Base-by-base conservation (phyloP, 345 rosid genomes). In the Eucalyptus urophylla region DNA sequence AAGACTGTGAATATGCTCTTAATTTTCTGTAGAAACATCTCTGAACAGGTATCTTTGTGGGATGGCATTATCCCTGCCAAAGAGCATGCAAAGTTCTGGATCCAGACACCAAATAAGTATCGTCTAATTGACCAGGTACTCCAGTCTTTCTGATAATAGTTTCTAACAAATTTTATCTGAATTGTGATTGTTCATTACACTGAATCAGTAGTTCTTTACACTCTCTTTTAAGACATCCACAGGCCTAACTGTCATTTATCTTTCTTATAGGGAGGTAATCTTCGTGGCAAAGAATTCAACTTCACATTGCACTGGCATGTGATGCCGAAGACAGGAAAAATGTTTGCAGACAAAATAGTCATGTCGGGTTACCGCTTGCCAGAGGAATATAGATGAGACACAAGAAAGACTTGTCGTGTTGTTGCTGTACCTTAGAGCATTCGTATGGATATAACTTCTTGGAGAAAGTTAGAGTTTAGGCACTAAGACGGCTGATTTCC, bases 301-400 rank as follows among this genome's bases (percentile, higher is more conserved):
- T 90, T 97, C 92, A 96, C 99, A 13, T 91, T 97, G 92, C 99
- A 95, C 88, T 97, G 99, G 99, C 99, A 97, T 89, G 97, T 97
- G 54, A 97, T 97, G 99, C 99, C 99, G 40, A 97, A 96, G 93
- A 95, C 99, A 1, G 99, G 99, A 86, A 96, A 96, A 94, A 97
- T 97, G 98, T 93, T 96, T 90, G 95, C 96, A 11, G 93, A 95
- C 91, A 95, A 97, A 90, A 87, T 96, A 69, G 96, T 95, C 89
- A 90, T 95, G 94, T 62, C 98, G 51, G 99, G 98, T 62, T 96
- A 93, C 93, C 94, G 90, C 62, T 90, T 97, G 89, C 98, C 98
- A 37, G 93, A 96, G 88, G 97, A 96, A 58, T 96, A 96, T 89
- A 93, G 95, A 94, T 94, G 92, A 94, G 92, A 89, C 89, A 24